These are phyloP conservation scores for Cicer judaicum DNA, from an alignment of 306 rosid species.

Conservation along the genomic window DNA sequence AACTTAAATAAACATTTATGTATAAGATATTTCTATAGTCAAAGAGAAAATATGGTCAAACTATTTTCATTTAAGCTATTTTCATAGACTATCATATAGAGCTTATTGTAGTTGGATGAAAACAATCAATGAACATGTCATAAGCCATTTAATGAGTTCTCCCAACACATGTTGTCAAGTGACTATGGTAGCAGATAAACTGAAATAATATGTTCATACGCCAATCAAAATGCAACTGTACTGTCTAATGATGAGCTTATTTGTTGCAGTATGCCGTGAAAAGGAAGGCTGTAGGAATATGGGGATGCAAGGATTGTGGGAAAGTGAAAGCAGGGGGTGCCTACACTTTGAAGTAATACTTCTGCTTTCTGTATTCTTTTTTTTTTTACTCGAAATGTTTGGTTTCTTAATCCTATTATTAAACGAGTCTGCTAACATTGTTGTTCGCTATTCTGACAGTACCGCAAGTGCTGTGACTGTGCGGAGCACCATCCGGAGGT, in stretches of 20 bases:
- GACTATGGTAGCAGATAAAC: too few relatives aligned
- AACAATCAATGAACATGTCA: too few relatives aligned
- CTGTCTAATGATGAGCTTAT: background rate
- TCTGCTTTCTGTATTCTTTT: background rate
- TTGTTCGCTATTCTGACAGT: conserved; percentile 49
- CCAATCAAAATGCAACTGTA: too few relatives aligned
- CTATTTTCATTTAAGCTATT: too few relatives aligned
- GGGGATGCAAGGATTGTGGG: conserved; percentile 95
- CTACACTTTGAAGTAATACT: conserved; percentile 73
- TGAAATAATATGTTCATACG: too few relatives aligned
- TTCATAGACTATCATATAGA: too few relatives aligned
- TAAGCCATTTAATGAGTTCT: too few relatives aligned
- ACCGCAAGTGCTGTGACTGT: conserved; percentile 85
- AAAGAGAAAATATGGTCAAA: too few relatives aligned
- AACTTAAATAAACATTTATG: too few relatives aligned
- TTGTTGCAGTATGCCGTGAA: conserved; percentile 74
- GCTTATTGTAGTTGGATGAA: too few relatives aligned
- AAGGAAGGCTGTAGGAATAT: conserved; percentile 87
- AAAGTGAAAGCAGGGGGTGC: conserved; percentile 90
- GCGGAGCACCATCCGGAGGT: conserved; percentile 79
- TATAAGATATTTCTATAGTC: too few relatives aligned
- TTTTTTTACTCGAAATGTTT: background rate
- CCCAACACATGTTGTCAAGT: too few relatives aligned
- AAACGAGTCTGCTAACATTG: background rate
- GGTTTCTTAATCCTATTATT: background rate